A percentile compares a stretch with the other conserved stretches of the same genome.
These are phyloP conservation scores for Penicillium sp. DNA, from an alignment of 2,329 filamentous ascomycete species.

Conservation along the genomic window DNA sequence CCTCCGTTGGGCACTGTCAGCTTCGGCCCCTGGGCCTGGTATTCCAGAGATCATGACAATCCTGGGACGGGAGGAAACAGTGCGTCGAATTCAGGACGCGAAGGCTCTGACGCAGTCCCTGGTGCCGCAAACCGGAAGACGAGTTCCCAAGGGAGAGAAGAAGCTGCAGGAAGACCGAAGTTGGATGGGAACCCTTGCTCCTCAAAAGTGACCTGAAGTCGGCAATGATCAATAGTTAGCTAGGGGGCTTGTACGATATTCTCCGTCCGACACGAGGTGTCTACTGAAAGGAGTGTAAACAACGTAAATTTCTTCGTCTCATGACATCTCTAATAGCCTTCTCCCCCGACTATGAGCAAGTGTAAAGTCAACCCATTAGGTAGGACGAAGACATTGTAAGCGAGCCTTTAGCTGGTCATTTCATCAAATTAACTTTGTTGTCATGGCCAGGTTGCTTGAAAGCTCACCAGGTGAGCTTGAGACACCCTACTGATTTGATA, in stretches of 20 bases:
- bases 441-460: too few relatives aligned
- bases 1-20: conserved; percentile 58
- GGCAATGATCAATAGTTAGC: not conserved
- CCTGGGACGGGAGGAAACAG: conserved; percentile 55
- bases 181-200: conserved; percentile 41
- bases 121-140: conserved; percentile 18
- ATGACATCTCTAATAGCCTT: not conserved
- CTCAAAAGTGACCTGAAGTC: conserved; percentile 1
- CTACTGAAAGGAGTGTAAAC: not conserved
- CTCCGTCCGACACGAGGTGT: not conserved
- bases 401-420: too few relatives aligned
- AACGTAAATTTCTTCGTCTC: not conserved
- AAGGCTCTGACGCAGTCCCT: conserved; percentile 32
- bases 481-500: too few relatives aligned
- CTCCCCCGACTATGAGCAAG: not conserved
- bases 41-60: conserved; percentile 57
- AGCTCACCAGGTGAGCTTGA: too few relatives aligned
- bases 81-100: conserved; percentile 48
- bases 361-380: too few relatives aligned
- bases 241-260: not conserved
- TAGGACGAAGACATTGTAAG: too few relatives aligned
- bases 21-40: conserved; percentile 55
- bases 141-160: conserved; percentile 19
- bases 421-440: too few relatives aligned
- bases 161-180: conserved; percentile 26